Evolutionary conservation across 768 basidiomycete species (phyloP).

Genomic region (Kwoniella botswanensis): DNA sequence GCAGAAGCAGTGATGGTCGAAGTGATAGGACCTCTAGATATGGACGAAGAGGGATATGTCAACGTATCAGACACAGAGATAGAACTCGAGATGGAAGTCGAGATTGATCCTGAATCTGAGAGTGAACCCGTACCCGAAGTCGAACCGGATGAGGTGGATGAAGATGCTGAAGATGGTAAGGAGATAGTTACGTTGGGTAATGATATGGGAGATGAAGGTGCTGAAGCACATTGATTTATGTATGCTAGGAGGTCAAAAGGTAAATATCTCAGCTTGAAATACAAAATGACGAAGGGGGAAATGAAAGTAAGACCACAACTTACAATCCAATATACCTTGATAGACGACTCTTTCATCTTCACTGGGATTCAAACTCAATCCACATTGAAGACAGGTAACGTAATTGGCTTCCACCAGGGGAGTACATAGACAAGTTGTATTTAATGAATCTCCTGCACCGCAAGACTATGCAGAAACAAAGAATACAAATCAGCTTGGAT

Average conservation of each 20-base stretch:
- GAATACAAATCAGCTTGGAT: no score
- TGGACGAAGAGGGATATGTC: constrained; percentile 12
- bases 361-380: constrained; percentile 6
- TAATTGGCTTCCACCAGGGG: constrained; percentile 5
- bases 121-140: constrained; percentile 2
- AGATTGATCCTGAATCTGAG: background rate
- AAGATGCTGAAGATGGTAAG: constrained; percentile 5
- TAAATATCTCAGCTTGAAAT: background rate
- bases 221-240: constrained; percentile 27
- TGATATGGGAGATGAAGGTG: constrained; percentile 8
- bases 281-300: background rate
- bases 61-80: background rate
- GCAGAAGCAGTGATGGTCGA: constrained; percentile 2
- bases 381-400: constrained; percentile 15
- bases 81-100: background rate
- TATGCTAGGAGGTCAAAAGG: constrained; percentile 6
- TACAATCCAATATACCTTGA: constrained; percentile 16
- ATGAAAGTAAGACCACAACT: background rate
- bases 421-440: constrained; percentile 20
- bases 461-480: background rate
- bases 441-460: constrained; percentile 13
- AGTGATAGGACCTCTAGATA: constrained; percentile 7
- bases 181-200: constrained; percentile 26
- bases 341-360: background rate
- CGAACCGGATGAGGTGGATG: constrained; percentile 5